A percentile compares a stretch with the other conserved stretches of the same genome.
These are phyloP conservation scores for Chrysanthemum lavandulifolium DNA, from an alignment of 129 eudicot species.

Conservation along the genomic window DNA sequence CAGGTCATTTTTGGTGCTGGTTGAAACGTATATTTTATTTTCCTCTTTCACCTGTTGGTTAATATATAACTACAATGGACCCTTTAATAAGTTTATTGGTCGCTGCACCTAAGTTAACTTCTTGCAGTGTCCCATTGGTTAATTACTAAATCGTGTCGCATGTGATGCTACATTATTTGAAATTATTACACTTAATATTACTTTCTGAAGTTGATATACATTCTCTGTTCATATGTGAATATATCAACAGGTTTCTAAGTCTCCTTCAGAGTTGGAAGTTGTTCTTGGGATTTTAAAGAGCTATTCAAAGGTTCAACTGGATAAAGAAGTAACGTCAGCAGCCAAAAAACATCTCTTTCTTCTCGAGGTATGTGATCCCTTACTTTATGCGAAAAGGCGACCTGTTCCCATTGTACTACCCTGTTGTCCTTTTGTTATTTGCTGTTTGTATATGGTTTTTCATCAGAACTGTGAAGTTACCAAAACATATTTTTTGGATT, in stretches of 20 bases:
- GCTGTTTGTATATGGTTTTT: not conserved
- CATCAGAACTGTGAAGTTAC: not conserved
- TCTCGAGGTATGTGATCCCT: constrained; percentile 65
- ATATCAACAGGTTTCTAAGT: constrained; percentile 71
- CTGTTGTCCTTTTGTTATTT: constrained; percentile 5
- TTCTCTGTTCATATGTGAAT: not conserved
- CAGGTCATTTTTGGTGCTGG: not conserved
- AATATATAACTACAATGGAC: not conserved
- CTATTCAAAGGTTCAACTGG: constrained; percentile 60
- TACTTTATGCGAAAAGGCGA: constrained; percentile 1
- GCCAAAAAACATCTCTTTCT: constrained; percentile 66
- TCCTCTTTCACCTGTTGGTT: not conserved
- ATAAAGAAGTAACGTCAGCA: constrained; percentile 56
- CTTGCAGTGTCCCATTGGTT: constrained; percentile 1
- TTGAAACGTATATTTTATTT: not conserved
- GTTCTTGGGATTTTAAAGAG: constrained; percentile 73
- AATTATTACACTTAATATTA: constrained; percentile 7
- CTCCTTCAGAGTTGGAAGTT: constrained; percentile 90
- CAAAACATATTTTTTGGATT: not conserved
- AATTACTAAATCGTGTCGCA: not conserved
- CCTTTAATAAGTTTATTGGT: not conserved
- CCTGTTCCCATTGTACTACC: not conserved
- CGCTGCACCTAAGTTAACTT: not conserved
- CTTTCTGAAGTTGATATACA: constrained; percentile 2
- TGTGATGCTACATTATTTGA: constrained; percentile 12